A percentile compares a stretch with the other conserved stretches of the same genome.
These are phyloP conservation scores for Alternaria rosae DNA, from an alignment of 2,329 filamentous ascomycete species.

Conservation along the genomic window DNA sequence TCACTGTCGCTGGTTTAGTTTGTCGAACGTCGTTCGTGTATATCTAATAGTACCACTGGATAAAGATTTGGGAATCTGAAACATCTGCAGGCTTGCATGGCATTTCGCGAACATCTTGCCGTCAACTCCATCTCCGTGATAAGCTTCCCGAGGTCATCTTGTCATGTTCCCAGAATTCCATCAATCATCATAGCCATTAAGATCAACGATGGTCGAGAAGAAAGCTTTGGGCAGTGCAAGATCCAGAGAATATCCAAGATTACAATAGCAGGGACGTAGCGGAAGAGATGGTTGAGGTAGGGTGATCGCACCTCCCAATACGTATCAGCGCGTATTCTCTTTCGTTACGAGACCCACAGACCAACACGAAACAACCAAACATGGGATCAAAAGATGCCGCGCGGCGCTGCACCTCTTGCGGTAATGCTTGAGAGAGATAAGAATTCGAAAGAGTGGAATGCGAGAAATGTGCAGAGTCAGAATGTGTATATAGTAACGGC, in stretches of 20 bases:
- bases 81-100: neutral
- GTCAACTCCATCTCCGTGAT: neutral
- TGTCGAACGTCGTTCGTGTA: accelerated
- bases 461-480: neutral
- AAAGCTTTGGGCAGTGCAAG: too few relatives aligned
- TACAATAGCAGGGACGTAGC: accelerated
- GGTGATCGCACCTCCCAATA: neutral
- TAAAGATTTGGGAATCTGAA: neutral
- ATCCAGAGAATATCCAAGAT: neutral
- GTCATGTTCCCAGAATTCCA: neutral
- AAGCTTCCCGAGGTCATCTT: neutral
- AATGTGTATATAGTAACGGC: neutral
- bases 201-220: neutral
- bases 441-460: neutral
- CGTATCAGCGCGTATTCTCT: neutral
- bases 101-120: neutral
- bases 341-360: neutral
- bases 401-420: neutral
- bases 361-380: neutral
- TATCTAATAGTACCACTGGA: neutral
- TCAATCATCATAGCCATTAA: neutral
- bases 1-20: neutral
- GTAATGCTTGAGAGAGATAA: constrained; percentile 3
- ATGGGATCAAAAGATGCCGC: neutral
- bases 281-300: accelerated